Percentiles rank a stretch among this genome's conserved stretches.
Evolutionary conservation across 2,329 filamentous ascomycete species (phyloP).

Genomic region (Ceratocystis papillata): DNA sequence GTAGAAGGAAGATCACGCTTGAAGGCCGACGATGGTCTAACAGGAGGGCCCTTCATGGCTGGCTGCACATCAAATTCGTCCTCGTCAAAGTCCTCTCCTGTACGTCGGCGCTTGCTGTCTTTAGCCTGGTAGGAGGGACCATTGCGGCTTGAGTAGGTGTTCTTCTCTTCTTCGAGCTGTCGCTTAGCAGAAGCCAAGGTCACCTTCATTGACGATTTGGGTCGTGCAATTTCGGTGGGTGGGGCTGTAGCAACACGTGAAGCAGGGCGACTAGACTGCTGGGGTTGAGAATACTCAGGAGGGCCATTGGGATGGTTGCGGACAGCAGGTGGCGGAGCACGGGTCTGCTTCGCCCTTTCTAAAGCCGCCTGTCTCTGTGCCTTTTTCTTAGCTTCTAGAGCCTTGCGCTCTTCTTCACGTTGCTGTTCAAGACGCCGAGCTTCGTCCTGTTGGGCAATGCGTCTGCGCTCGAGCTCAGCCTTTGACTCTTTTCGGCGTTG

Average conservation of each 20-base stretch:
- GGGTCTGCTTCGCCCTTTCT: conserved; percentile 54
- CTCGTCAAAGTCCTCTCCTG: conserved; percentile 59
- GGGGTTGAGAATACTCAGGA: conserved; percentile 36
- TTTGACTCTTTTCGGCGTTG: conserved; percentile 74
- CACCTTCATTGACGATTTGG: conserved; percentile 32
- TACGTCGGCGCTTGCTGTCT: conserved; percentile 71
- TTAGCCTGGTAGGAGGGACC: conserved; percentile 54
- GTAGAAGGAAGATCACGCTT: conserved; percentile 46
- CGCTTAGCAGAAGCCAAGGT: conserved; percentile 63
- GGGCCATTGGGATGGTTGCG: conserved; percentile 45
- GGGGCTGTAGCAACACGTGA: conserved; percentile 49
- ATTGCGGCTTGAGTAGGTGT: conserved; percentile 43
- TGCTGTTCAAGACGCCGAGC: conserved; percentile 47
- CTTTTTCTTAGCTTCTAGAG: conserved; percentile 55
- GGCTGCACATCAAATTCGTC: conserved; percentile 45
- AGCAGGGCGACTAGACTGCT: conserved; percentile 36
- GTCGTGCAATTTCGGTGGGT: conserved; percentile 32
- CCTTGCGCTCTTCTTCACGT: conserved; percentile 50
- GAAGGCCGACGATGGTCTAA: conserved; percentile 61
- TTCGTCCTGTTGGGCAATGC: conserved; percentile 55
- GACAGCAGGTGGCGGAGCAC: conserved; percentile 50
- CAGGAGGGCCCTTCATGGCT: conserved; percentile 67
- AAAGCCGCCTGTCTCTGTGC: conserved; percentile 53
- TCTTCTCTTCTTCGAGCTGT: conserved; percentile 54
- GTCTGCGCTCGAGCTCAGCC: conserved; percentile 67